Percentiles rank a stretch among this genome's conserved stretches.
phyloP scores from a whole-genome alignment of 2,329 filamentous ascomycete species.

The Colletotrichum limetticola region DNA sequence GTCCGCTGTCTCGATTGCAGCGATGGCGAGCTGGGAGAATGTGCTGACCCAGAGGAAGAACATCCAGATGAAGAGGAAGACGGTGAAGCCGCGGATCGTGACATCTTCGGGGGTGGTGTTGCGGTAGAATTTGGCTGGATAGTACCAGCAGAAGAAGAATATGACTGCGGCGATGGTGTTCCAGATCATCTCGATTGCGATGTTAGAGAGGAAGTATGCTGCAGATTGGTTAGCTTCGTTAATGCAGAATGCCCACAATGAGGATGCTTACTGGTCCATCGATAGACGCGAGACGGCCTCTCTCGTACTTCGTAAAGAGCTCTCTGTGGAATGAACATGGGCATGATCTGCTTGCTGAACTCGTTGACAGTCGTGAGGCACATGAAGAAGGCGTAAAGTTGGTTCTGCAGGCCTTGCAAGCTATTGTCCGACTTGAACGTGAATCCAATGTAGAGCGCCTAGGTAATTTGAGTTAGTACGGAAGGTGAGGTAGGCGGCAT shows the following conservation, averaged over 20 bases:
- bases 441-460: conserved; percentile 72
- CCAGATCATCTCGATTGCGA: conserved; percentile 78
- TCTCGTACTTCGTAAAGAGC: conserved; percentile 76
- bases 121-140: conserved; percentile 71
- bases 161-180: conserved; percentile 72
- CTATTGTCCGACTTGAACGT: conserved; percentile 68
- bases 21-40: conserved; percentile 35
- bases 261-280: conserved; percentile 27
- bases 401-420: conserved; percentile 74
- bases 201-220: conserved; percentile 41
- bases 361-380: conserved; percentile 74
- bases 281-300: conserved; percentile 72
- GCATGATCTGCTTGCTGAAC: conserved; percentile 74
- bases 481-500: no score
- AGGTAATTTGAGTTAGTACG: conserved; percentile 46
- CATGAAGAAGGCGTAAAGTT: conserved; percentile 77
- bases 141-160: conserved; percentile 77
- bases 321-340: conserved; percentile 75
- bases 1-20: conserved; percentile 32
- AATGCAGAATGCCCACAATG: not conserved
- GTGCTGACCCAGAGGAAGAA: conserved; percentile 36
- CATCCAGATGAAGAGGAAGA: conserved; percentile 36
- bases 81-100: conserved; percentile 29
- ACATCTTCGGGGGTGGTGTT: conserved; percentile 55
- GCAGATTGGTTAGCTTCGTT: not conserved